Evolutionary conservation across 2,329 filamentous ascomycete genomes (phyloP), one percentile per base, ranked within the genome.

Genomic region (Cryphonectria naterciae): DNA sequence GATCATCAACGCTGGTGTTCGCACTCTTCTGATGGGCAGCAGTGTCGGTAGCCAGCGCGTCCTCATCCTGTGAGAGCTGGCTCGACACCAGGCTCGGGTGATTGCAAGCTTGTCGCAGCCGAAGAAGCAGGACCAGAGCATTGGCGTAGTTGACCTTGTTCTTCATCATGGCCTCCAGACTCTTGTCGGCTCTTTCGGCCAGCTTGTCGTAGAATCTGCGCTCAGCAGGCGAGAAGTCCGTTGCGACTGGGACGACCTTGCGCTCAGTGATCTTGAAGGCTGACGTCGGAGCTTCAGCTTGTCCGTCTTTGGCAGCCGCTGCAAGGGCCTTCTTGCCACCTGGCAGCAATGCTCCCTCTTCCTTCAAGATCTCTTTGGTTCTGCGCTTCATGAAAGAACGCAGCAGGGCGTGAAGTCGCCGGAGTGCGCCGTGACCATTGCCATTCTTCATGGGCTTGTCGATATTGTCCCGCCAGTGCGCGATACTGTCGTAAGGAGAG

Each of bases 301-400:
- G 83, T 19, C 87, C 89, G 5, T 86, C 84, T 65, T 87, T 84
- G 4, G 78, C 80, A 74, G 75, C 80, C 25, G 37, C 41, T 63
- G 80, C 79, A 17, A 81, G 75, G 19, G 79, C 78, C 73, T 84
- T 82, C 78, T 93, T 93, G 67, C 92, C 90, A 52, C 93, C 93
- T 37, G 92, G 91, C 72, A 93, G 92, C 25, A 97, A 83, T 0
- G 93, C 93, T 15, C 93, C 93, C 15, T 93, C 93, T 75, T 94
- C 87, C 81, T 96, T 97, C 72, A 99, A 83, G n/a, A 99, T 93
- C 32, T 97, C 94, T 81, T 99, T 99, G 11, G 95, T 98, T 58
- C 96, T 90, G n/a, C 96, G 91, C 84, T 98, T 97, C 96, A 99
- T 99, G 83, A 97, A 97, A 69, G 94, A 95, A 68, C 93, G 92